These are phyloP conservation scores for Dictyostelium discoideum DNA, from an alignment of 78 protist species.

Conservation along the genomic window DNA sequence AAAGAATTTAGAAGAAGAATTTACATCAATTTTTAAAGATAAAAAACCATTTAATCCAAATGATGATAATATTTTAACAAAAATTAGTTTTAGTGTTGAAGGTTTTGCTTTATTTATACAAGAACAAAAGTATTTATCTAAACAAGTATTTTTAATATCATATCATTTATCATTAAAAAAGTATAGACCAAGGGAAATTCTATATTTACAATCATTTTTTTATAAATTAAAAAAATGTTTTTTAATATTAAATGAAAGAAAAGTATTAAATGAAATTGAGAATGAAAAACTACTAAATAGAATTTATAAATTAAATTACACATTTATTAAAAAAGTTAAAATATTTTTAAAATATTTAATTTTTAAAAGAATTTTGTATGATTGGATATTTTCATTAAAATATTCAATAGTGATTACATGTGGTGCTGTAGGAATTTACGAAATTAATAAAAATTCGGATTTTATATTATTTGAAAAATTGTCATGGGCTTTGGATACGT, in stretches of 20 bases:
- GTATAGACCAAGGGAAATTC: not conserved
- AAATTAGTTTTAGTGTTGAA: not conserved
- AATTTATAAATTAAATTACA: not conserved
- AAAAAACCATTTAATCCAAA: not conserved
- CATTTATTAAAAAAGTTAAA: not conserved
- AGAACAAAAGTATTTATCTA: conserved; percentile 22
- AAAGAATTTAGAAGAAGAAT: not conserved
- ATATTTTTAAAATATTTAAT: not conserved
- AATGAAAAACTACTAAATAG: not conserved
- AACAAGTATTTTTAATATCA: not conserved
- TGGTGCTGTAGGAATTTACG: not conserved
- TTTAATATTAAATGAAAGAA: too few relatives aligned
- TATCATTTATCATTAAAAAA: not conserved
- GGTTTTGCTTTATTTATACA: not conserved
- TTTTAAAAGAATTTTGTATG: not conserved
- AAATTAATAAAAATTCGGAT: not conserved
- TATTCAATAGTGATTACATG: not conserved
- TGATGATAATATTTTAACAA: not conserved
- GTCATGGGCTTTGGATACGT: conserved; percentile 14
- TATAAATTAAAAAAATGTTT: not conserved
- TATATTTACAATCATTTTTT: not conserved
- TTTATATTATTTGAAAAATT: conserved; percentile 15
- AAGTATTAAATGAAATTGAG: not conserved
- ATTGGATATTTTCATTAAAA: conserved; percentile 37
- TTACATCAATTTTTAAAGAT: not conserved